A percentile compares a stretch with the other conserved stretches of the same genome.
These are phyloP conservation scores for Chlorociboria aeruginascens DNA, from an alignment of 495 filamentous ascomycete genomes.

Conservation along the genomic window DNA sequence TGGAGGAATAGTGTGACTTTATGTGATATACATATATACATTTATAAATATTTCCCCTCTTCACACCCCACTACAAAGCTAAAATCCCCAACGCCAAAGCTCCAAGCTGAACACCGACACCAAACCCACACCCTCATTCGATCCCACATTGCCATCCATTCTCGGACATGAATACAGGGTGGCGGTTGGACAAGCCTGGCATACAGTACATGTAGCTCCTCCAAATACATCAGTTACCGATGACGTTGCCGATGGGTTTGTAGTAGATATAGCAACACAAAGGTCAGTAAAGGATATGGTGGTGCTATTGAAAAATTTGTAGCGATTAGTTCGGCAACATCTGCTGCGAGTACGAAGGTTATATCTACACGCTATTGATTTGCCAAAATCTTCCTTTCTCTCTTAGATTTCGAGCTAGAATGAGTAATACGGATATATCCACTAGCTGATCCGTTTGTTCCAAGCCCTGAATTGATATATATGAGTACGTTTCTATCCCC, in stretches of 20 bases:
- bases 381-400: background rate
- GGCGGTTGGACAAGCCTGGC: background rate
- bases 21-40: too few relatives aligned
- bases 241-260: background rate
- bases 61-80: background rate
- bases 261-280: constrained; percentile 38
- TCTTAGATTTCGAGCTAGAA: background rate
- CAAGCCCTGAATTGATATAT: constrained; percentile 86
- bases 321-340: constrained; percentile 56
- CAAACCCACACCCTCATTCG: background rate
- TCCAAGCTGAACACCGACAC: background rate
- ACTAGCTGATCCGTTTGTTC: constrained; percentile 43
- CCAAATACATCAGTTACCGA: background rate
- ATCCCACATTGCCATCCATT: background rate
- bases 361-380: constrained; percentile 69
- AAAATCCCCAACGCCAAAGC: background rate
- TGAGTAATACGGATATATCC: background rate
- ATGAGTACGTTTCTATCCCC: constrained; percentile 72
- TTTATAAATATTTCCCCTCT: too few relatives aligned
- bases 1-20: too few relatives aligned
- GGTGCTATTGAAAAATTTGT: constrained; percentile 70
- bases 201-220: background rate
- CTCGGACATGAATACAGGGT: background rate
- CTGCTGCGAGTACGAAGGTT: constrained; percentile 57
- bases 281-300: constrained; percentile 58